Evolutionary conservation across 805 yeast species (phyloP).

Genomic region (Wickerhamomyces chaumierensis): DNA sequence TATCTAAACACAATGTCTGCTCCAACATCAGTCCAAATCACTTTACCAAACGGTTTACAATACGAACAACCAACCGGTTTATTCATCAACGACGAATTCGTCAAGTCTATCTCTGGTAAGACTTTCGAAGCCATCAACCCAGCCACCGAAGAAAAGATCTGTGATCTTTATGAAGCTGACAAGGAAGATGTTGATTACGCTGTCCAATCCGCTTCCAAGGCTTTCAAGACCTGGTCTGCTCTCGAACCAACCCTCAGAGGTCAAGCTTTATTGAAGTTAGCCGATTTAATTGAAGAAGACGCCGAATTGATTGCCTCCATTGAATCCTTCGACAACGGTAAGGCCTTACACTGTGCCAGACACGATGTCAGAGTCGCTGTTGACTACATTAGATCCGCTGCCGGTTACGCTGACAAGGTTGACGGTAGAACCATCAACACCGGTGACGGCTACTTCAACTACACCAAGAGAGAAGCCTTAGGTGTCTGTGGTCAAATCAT

Average conservation of each 20-base stretch:
- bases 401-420: slow-evolving; percentile 44
- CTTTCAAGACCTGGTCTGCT: slow-evolving; percentile 67
- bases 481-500: slow-evolving; percentile 65
- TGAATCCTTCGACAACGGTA: slow-evolving; percentile 45
- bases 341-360: slow-evolving; percentile 34
- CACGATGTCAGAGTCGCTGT: slow-evolving; percentile 37
- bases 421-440: slow-evolving; percentile 37
- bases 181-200: slow-evolving; percentile 74
- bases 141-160: slow-evolving; percentile 60
- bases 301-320: slow-evolving; percentile 44
- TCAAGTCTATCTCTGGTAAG: slow-evolving; percentile 44
- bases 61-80: slow-evolving; percentile 77
- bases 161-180: slow-evolving; percentile 63
- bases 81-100: slow-evolving; percentile 73
- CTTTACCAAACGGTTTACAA: slow-evolving; percentile 62
- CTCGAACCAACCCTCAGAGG: slow-evolving; percentile 60
- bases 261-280: slow-evolving; percentile 52
- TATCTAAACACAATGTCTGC: neutral
- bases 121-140: slow-evolving; percentile 58
- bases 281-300: slow-evolving; percentile 68
- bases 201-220: slow-evolving; percentile 73
- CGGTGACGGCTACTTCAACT: slow-evolving; percentile 39
- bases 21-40: slow-evolving; percentile 35
- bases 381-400: slow-evolving; percentile 37
- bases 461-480: slow-evolving; percentile 50